A percentile compares a stretch with the other conserved stretches of the same genome.
Conservation (phyloP, 768 basidiomycete genomes). For the Cystobasidiopsis lactophilus region DNA sequence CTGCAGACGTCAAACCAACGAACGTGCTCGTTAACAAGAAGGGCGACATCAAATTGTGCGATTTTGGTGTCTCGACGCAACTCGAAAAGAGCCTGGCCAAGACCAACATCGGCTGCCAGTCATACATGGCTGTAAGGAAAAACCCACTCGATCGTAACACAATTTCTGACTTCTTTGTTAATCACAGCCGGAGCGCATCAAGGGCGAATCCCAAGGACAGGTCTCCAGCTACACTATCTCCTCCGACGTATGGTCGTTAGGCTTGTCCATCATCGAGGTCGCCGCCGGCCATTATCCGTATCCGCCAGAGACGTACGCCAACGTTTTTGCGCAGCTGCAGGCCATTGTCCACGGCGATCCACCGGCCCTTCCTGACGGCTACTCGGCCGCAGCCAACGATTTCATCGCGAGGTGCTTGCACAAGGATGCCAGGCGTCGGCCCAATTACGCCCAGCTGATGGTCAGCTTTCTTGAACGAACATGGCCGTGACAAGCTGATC, state of each 20-base stretch:
- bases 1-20: constrained; percentile 64
- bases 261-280: constrained; percentile 79
- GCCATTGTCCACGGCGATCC: constrained; percentile 91
- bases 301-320: constrained; percentile 88
- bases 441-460: constrained; percentile 62
- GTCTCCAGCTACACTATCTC: constrained; percentile 82
- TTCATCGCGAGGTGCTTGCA: constrained; percentile 62
- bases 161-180: background rate
- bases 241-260: constrained; percentile 94
- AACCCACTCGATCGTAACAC: background rate
- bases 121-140: constrained; percentile 87
- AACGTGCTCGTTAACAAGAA: constrained; percentile 75
- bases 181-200: constrained; percentile 73
- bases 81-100: constrained; percentile 88
- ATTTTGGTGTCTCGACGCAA: constrained; percentile 97
- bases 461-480: constrained; percentile 25
- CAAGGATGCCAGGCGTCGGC: constrained; percentile 56
- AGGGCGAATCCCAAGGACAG: constrained; percentile 71
- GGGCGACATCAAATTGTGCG: constrained; percentile 82
- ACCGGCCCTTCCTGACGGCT: constrained; percentile 56
- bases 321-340: constrained; percentile 89
- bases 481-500: constrained; percentile 1
- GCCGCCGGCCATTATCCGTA: constrained; percentile 76
- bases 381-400: constrained; percentile 47
- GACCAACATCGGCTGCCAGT: constrained; percentile 96